Evolutionary conservation across 139 green algal genomes (phyloP).

Genomic region (Picochlorum costavermella): DNA sequence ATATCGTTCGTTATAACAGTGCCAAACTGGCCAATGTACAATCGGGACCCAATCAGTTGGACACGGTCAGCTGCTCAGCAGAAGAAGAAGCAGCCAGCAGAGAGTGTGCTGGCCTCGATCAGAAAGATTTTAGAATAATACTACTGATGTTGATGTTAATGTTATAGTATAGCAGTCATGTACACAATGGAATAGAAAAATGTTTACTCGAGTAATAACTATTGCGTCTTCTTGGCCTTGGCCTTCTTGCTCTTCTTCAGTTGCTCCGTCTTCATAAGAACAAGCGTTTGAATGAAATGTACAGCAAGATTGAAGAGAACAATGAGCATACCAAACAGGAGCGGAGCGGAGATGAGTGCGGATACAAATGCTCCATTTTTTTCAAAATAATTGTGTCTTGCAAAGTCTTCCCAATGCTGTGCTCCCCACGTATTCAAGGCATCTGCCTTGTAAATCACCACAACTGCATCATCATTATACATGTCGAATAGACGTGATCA

Average conservation of each 20-base stretch:
- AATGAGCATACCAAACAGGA: conserved; percentile 44
- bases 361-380: conserved; percentile 38
- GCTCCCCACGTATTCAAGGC: conserved; percentile 28
- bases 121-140: no score
- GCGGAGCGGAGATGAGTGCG: conserved; percentile 35
- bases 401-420: conserved; percentile 35
- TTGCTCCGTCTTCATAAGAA: conserved; percentile 7
- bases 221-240: background rate
- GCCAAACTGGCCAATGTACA: conserved; percentile 26
- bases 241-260: conserved; percentile 3
- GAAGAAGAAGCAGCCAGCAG: background rate
- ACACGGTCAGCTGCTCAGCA: background rate
- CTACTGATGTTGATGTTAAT: no score
- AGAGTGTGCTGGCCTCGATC: no score
- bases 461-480: conserved; percentile 18
- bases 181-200: no score
- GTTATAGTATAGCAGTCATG: no score
- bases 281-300: background rate
- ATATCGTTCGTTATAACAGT: conserved; percentile 10
- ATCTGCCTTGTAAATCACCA: conserved; percentile 37
- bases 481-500: background rate
- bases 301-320: conserved; percentile 29
- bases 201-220: no score
- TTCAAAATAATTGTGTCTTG: conserved; percentile 49
- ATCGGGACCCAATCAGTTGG: conserved; percentile 20